Conservation (phyloP, 2,329 filamentous ascomycete species). For the Stachybotrys echinatus region DNA sequence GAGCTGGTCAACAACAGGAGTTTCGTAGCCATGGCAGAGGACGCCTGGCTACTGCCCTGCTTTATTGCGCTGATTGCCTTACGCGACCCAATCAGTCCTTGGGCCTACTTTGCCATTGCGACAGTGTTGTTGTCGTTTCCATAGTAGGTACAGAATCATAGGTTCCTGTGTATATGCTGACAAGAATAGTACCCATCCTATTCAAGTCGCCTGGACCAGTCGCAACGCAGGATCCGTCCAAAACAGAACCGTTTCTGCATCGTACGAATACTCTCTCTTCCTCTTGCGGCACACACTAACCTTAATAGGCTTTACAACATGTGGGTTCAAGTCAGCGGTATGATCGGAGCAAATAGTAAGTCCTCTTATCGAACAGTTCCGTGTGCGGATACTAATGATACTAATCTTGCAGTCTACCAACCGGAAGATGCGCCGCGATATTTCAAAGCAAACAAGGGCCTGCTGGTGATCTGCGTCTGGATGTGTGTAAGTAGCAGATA, state of each 20-base stretch:
- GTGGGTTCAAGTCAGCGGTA: constrained; percentile 31
- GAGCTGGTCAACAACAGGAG: constrained; percentile 44
- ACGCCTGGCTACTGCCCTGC: constrained; percentile 50
- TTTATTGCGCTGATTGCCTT: constrained; percentile 40
- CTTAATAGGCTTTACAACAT: constrained; percentile 47
- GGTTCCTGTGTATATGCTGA: no score
- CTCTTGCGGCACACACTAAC: no score
- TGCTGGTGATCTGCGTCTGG: constrained; percentile 30
- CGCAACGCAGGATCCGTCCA: constrained; percentile 53
- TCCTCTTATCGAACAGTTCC: no score
- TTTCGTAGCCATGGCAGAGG: constrained; percentile 40
- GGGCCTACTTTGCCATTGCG: constrained; percentile 44
- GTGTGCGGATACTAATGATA: no score
- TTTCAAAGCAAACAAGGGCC: constrained; percentile 30
- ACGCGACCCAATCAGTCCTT: constrained; percentile 29
- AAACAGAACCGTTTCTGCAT: constrained; percentile 46
- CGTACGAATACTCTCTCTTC: constrained; percentile 20
- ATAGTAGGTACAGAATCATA: constrained; percentile 39
- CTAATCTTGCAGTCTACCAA: constrained; percentile 31
- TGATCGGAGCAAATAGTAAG: constrained; percentile 31
- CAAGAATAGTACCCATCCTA: constrained; percentile 39
- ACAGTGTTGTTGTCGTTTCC: constrained; percentile 45
- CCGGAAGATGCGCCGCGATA: constrained; percentile 26
- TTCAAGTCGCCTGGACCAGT: constrained; percentile 54
- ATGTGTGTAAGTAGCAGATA: constrained; percentile 26